A percentile compares a stretch with the other conserved stretches of the same genome.
These are phyloP conservation scores for Leishmania braziliensis DNA, from an alignment of 208 protist genomes.

Conservation along the genomic window DNA sequence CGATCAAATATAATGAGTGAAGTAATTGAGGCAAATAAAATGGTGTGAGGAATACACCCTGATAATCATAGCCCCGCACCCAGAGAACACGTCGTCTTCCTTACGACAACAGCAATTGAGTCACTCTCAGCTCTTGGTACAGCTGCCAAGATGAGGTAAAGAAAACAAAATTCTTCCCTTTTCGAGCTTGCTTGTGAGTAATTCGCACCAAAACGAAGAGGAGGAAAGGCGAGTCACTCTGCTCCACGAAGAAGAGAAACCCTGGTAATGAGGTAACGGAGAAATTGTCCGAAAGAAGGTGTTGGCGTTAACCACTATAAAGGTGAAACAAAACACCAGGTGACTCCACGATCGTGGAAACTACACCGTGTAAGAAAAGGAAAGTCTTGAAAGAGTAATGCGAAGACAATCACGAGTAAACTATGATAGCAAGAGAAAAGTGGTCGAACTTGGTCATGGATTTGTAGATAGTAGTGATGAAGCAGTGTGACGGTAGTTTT, in stretches of 20 bases:
- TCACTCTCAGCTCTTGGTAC: neutral
- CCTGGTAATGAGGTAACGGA: neutral
- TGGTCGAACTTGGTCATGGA: slow-evolving; percentile 3
- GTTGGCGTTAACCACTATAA: neutral
- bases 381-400: neutral
- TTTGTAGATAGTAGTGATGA: neutral
- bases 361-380: neutral
- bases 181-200: neutral
- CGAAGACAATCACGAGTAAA: neutral
- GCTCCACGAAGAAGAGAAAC: neutral
- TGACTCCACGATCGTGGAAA: slow-evolving; percentile 2
- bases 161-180: neutral
- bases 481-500: neutral
- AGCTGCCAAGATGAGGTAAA: neutral
- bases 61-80: neutral
- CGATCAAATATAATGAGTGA: slow-evolving; percentile 3
- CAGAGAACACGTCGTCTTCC: neutral
- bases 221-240: neutral
- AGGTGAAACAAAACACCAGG: neutral
- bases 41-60: neutral
- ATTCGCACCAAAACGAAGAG: neutral
- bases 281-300: neutral
- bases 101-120: neutral
- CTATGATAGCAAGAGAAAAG: neutral
- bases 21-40: neutral